Percentiles rank a stretch among this genome's conserved stretches.
These are phyloP conservation scores for Alternaria sp. DNA, from an alignment of 2,329 filamentous ascomycete genomes.

Conservation along the genomic window DNA sequence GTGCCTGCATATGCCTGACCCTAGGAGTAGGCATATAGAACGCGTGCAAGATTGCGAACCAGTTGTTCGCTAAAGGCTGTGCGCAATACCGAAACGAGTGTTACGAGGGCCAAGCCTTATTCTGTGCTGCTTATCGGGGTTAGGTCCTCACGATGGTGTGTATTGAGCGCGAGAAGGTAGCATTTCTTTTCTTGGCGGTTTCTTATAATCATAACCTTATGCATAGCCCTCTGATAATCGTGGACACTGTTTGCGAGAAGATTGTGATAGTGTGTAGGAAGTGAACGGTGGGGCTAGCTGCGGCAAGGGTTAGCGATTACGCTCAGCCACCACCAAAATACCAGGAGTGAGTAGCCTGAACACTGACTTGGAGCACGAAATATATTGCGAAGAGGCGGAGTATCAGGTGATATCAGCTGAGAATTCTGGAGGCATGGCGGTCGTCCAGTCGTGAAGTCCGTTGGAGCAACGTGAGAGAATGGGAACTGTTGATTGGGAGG, in stretches of 20 bases:
- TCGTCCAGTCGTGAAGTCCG: not conserved
- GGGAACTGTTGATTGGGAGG: not conserved
- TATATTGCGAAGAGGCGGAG: conserved; percentile 8
- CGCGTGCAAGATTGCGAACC: not conserved
- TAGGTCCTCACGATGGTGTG: not conserved
- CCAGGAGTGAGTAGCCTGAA: not conserved
- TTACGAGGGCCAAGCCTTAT: not conserved
- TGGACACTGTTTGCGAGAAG: not conserved
- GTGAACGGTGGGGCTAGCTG: not conserved
- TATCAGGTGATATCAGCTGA: not conserved
- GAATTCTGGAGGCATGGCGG: not conserved
- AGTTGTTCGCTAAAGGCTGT: not conserved
- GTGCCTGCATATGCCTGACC: not conserved
- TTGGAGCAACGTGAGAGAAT: not conserved
- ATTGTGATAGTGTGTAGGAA: not conserved
- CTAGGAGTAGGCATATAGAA: not conserved
- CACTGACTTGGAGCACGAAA: not conserved
- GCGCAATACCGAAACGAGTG: not conserved
- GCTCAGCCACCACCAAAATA: not conserved
- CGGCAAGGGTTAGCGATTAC: not conserved
- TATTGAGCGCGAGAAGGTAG: not conserved
- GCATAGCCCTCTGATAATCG: not conserved
- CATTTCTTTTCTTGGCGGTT: not conserved
- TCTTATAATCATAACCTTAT: not conserved
- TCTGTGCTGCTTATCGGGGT: not conserved